Percentiles rank a stretch among this genome's conserved stretches.
Conservation (phyloP, 106 monocot species). For the Dendrobium officinale region DNA sequence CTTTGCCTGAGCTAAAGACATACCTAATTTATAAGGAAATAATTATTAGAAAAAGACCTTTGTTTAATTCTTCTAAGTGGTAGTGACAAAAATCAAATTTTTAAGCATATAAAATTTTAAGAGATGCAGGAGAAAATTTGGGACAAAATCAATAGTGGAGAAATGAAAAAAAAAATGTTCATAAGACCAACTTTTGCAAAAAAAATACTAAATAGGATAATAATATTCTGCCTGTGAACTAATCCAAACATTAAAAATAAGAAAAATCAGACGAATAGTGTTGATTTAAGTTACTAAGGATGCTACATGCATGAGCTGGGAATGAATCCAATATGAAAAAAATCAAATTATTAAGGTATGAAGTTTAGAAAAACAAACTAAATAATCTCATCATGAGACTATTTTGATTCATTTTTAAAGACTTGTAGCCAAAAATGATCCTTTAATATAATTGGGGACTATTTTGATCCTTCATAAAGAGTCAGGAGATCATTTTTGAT, state of each 20-base stretch:
- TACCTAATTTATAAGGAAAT: conserved; percentile 27
- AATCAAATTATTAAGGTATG: not conserved
- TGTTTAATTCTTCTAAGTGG: conserved; percentile 1
- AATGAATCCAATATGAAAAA: not conserved
- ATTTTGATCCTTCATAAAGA: too few relatives aligned
- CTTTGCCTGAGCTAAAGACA: conserved; percentile 80
- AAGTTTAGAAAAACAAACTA: not conserved
- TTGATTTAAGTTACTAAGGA: not conserved
- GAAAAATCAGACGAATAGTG: not conserved
- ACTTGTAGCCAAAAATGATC: too few relatives aligned
- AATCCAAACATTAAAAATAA: not conserved
- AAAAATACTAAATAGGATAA: not conserved
- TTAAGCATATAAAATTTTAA: not conserved
- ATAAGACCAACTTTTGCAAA: too few relatives aligned
- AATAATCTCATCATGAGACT: too few relatives aligned
- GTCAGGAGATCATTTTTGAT: too few relatives aligned
- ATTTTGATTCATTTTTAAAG: too few relatives aligned
- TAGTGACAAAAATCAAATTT: too few relatives aligned
- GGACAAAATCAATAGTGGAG: not conserved
- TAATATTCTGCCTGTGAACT: not conserved
- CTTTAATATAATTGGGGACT: too few relatives aligned
- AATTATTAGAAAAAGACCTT: conserved; percentile 1
- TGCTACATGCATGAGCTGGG: not conserved
- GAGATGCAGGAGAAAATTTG: not conserved
- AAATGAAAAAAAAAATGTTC: not conserved